These are phyloP conservation scores for Cyclotella baltica DNA, from an alignment of 108 stramenopile species.

Conservation along the genomic window DNA sequence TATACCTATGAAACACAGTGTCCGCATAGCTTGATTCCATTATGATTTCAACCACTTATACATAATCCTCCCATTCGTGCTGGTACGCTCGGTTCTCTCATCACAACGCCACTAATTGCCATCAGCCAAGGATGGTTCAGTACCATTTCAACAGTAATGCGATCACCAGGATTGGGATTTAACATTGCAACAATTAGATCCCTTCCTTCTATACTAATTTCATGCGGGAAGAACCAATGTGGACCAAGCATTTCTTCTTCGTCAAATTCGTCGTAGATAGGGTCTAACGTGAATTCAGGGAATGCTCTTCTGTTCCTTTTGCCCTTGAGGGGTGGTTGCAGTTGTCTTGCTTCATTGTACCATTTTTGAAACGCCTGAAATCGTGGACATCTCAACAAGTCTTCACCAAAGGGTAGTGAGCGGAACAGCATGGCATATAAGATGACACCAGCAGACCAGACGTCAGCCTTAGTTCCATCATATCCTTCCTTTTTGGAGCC, in stretches of 20 bases:
- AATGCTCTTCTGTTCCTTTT: constrained; percentile 63
- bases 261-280: constrained; percentile 70
- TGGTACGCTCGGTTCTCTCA: constrained; percentile 6
- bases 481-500: constrained; percentile 62
- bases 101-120: neutral
- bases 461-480: constrained; percentile 92
- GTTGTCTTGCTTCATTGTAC: constrained; percentile 79
- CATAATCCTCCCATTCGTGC: constrained; percentile 3
- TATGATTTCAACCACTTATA: constrained; percentile 3
- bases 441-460: constrained; percentile 95
- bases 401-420: constrained; percentile 91
- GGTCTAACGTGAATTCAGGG: constrained; percentile 64
- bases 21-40: too few species aligned
- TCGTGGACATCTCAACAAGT: constrained; percentile 85
- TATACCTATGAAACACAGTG: too few species aligned
- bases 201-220: constrained; percentile 66
- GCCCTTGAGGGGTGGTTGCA: constrained; percentile 35
- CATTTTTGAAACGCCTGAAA: constrained; percentile 87
- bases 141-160: constrained; percentile 75
- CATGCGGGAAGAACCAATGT: constrained; percentile 85
- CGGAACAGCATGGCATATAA: constrained; percentile 91
- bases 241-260: constrained; percentile 78
- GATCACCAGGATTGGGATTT: constrained; percentile 78
- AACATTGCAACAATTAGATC: constrained; percentile 91
- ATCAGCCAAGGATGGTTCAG: constrained; percentile 79